Percentiles rank a stretch among this genome's conserved stretches.
Evolutionary conservation across 768 basidiomycete genomes (phyloP).

Genomic region (Psilocybe cubensis): DNA sequence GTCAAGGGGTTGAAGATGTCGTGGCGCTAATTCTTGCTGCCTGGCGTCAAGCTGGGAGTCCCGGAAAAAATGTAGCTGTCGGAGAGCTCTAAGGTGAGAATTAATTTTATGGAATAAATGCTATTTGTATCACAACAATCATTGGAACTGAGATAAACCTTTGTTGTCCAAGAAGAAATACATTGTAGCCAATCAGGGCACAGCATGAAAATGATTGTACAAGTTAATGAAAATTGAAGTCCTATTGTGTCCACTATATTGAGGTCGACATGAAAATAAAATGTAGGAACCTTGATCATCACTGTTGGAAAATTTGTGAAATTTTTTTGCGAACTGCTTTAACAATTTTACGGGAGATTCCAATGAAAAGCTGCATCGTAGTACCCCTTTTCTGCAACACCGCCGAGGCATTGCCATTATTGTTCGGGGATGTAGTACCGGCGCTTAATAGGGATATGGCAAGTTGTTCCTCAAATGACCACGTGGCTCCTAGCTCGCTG

Average conservation of each 20-base stretch:
- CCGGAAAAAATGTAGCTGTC: slow-evolving; percentile 59
- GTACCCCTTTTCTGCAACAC: neutral
- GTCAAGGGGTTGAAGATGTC: slow-evolving; percentile 80
- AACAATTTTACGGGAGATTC: slow-evolving; percentile 9
- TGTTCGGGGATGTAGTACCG: slow-evolving; percentile 6
- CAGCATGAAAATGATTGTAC: too few relatives aligned
- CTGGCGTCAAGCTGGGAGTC: slow-evolving; percentile 85
- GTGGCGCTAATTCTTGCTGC: slow-evolving; percentile 81
- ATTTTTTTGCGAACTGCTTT: too few relatives aligned
- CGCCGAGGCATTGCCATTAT: slow-evolving; percentile 2
- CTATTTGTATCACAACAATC: too few relatives aligned
- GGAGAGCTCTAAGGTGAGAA: slow-evolving; percentile 28
- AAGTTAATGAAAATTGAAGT: too few relatives aligned
- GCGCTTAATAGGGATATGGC: slow-evolving; percentile 26
- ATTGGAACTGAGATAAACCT: too few relatives aligned
- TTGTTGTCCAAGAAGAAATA: too few relatives aligned
- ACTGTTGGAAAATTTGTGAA: too few relatives aligned
- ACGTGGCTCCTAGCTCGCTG: neutral
- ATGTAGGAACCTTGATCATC: too few relatives aligned
- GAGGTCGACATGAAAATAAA: too few relatives aligned
- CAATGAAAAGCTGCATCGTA: slow-evolving; percentile 1
- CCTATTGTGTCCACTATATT: too few relatives aligned
- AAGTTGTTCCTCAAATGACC: slow-evolving; percentile 27
- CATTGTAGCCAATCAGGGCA: too few relatives aligned
- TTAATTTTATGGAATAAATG: neutral